Evolutionary conservation across 345 rosid genomes (phyloP).

Genomic region (Abelmoschus esculentus): DNA sequence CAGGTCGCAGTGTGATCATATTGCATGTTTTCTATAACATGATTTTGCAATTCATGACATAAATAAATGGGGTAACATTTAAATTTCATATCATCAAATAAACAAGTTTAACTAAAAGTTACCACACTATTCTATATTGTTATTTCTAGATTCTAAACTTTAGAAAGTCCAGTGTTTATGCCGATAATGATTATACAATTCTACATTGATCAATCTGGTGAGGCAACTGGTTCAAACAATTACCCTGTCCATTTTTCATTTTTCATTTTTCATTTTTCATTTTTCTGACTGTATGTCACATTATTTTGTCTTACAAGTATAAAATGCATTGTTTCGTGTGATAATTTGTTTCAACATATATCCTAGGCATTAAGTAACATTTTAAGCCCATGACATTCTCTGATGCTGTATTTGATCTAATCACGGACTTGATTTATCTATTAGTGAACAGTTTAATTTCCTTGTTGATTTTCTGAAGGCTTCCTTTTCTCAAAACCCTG

Average conservation of each 20-base stretch:
- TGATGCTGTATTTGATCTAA: background rate
- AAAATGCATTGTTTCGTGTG: background rate
- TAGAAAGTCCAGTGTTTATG: background rate
- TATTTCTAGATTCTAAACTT: background rate
- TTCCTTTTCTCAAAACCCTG: background rate
- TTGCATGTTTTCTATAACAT: background rate
- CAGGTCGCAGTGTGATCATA: background rate
- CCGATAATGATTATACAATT: background rate
- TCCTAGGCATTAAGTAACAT: background rate
- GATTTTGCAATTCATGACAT: background rate
- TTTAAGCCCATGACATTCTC: background rate
- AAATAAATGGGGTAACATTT: background rate
- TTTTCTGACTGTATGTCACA: background rate
- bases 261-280: background rate
- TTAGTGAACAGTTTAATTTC: background rate
- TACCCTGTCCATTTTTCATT: background rate
- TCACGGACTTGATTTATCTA: background rate
- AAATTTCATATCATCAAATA: background rate
- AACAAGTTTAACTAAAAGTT: background rate
- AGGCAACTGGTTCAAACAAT: background rate
- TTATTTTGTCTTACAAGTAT: background rate
- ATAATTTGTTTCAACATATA: background rate
- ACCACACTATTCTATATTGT: background rate
- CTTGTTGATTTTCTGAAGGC: background rate
- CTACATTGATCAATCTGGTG: background rate